Evolutionary conservation across 495 filamentous ascomycete species (phyloP), one percentile per base, ranked within the genome.

Genomic region (Xeromyces bisporus): DNA sequence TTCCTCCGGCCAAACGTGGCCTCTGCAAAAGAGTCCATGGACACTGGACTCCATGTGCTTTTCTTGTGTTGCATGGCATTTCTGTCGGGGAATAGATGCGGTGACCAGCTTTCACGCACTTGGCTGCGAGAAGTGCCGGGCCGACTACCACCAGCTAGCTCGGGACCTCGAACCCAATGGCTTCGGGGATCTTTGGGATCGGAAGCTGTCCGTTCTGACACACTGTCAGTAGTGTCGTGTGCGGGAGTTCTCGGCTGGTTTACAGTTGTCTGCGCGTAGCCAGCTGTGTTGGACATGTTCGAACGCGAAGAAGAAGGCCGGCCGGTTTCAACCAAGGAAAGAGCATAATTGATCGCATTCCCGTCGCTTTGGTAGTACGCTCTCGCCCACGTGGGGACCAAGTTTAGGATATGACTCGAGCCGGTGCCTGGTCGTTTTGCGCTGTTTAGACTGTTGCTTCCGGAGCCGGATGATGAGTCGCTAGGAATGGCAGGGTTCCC

Each of bases 11-110:
- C 77, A 42, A 77, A 60, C 3, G 73, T 32, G 7, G 53, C 51
- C 35, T 56, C 73, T 45, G 13, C 67, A 60, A 39, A 72, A 52
- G 37, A 81, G 35, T 73, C 74, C 23, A 84, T 47, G 6, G 71
- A 77, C 2, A 80, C 80, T 11, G 80, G 70, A 31, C 67, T 66
- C 76, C 80, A 83, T 7, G 67, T 48, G 46, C 48, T 51, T 5
- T 26, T 31, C 4, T 47, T 47, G 4, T 43, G 44, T 17, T 43
- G 46, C 2, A 50, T 34, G 3, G 29, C 64, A 11, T 69, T 55
- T 35, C 68, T 57, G 45, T 87, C 80, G 1, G 59, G 56, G 21
- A 67, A 68, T 16, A 91, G 58, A 46, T 85, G 80, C 2, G 82
- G 81, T 5, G 79, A 81, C 74, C 75, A 85, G 40, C 53, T 47